phyloP scores from a whole-genome alignment of 2,329 filamentous ascomycete species.

The Diaporthe ampelina region DNA sequence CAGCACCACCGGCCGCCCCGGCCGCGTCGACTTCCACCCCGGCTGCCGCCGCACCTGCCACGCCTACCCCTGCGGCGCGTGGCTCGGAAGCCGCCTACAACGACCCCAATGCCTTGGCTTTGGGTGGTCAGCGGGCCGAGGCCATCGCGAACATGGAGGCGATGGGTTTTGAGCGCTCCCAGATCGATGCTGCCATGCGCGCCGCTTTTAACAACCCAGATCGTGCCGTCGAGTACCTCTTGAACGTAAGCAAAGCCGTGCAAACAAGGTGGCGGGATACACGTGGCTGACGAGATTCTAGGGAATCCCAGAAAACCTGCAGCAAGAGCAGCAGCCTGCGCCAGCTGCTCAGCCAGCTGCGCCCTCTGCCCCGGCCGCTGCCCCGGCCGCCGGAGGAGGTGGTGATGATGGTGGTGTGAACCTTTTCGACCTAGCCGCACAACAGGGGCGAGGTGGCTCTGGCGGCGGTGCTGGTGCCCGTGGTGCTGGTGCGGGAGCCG shows the following conservation, averaged over 20 bases:
- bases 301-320: slow-evolving; percentile 91
- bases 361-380: slow-evolving; percentile 55
- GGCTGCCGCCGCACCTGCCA: slow-evolving; percentile 62
- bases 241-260: slow-evolving; percentile 74
- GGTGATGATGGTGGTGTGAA: slow-evolving; percentile 83
- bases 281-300: slow-evolving; percentile 52
- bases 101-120: slow-evolving; percentile 85
- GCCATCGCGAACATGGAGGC: slow-evolving; percentile 94
- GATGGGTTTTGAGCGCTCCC: slow-evolving; percentile 92
- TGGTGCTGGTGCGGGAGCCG: slow-evolving; percentile 64
- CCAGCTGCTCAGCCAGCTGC: slow-evolving; percentile 54
- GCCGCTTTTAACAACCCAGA: slow-evolving; percentile 98
- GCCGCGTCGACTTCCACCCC: slow-evolving; percentile 61
- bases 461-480: slow-evolving; percentile 57
- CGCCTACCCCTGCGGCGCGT: slow-evolving; percentile 65
- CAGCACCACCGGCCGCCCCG: slow-evolving; percentile 64
- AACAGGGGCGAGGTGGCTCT: slow-evolving; percentile 68
- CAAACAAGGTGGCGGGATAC: neutral
- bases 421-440: slow-evolving; percentile 92
- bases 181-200: slow-evolving; percentile 95
- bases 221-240: slow-evolving; percentile 94
- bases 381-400: slow-evolving; percentile 59
- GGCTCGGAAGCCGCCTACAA: slow-evolving; percentile 65
- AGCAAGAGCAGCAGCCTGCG: slow-evolving; percentile 62
- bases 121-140: slow-evolving; percentile 85